phyloP scores from a whole-genome alignment of 352 stramenopile species.

The Globisporangium barbulae region DNA sequence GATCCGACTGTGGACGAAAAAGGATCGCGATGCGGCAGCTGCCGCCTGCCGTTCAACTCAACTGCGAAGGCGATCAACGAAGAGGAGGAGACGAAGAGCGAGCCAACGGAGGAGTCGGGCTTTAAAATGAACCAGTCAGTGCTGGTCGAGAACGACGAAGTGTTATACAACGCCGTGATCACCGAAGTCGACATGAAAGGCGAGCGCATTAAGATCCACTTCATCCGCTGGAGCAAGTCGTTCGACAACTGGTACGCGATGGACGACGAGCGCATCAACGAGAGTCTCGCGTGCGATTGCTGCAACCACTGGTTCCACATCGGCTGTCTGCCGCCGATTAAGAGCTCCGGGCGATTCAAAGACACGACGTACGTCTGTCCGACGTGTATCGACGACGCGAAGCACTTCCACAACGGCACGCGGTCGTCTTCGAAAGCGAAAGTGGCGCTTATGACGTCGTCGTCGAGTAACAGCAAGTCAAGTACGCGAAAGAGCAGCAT shows the following conservation, averaged over 20 bases:
- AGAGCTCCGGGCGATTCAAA: constrained; percentile 81
- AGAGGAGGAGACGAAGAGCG: constrained; percentile 12
- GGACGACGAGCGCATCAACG: constrained; percentile 88
- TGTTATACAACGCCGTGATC: constrained; percentile 86
- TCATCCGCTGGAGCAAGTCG: constrained; percentile 82
- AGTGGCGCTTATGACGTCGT: constrained; percentile 16
- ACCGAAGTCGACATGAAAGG: constrained; percentile 67
- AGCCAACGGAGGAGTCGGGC: constrained; percentile 25
- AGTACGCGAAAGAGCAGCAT: constrained; percentile 19
- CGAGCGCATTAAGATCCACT: constrained; percentile 87
- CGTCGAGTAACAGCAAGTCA: constrained; percentile 10
- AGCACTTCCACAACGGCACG: constrained; percentile 65
- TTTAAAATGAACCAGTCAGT: constrained; percentile 85
- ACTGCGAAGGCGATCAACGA: constrained; percentile 20
- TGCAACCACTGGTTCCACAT: constrained; percentile 90
- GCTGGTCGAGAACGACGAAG: constrained; percentile 82
- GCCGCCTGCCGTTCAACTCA: constrained; percentile 48
- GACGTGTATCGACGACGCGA: constrained; percentile 72
- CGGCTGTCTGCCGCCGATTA: constrained; percentile 78
- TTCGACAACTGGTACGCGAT: constrained; percentile 89
- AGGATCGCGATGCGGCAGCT: constrained; percentile 66
- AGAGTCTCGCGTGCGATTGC: constrained; percentile 86
- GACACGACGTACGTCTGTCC: constrained; percentile 86
- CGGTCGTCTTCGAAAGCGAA: constrained; percentile 49
- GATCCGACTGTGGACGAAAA: constrained; percentile 39